These are phyloP conservation scores for Eucalyptus brandiana DNA, from an alignment of 345 rosid species.

Conservation along the genomic window DNA sequence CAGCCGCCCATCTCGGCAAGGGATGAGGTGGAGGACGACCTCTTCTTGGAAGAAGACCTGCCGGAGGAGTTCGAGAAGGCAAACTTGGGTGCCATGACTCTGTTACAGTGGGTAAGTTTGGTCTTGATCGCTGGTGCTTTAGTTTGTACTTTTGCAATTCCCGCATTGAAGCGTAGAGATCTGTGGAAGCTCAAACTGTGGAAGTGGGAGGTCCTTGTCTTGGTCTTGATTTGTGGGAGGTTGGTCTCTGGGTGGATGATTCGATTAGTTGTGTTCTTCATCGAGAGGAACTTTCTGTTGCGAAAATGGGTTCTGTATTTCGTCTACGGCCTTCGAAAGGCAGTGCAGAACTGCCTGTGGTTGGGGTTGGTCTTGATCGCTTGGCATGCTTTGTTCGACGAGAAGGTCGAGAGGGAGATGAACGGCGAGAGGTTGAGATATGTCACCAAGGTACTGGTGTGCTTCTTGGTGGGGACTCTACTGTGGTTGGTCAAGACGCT, in stretches of 20 bases:
- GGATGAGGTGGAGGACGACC: slow-evolving; percentile 74
- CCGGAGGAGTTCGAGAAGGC: slow-evolving; percentile 51
- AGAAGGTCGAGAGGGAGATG: slow-evolving; percentile 37
- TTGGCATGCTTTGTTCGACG: slow-evolving; percentile 70
- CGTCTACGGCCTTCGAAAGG: slow-evolving; percentile 59
- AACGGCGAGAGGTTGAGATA: slow-evolving; percentile 5
- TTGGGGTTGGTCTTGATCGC: slow-evolving; percentile 37
- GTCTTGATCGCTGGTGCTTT: slow-evolving; percentile 39
- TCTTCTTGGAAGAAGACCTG: slow-evolving; percentile 59
- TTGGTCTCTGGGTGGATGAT: slow-evolving; percentile 54
- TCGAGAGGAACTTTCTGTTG: slow-evolving; percentile 69
- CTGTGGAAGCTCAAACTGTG: slow-evolving; percentile 47
- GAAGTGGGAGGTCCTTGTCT: slow-evolving; percentile 79
- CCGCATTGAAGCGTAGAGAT: slow-evolving; percentile 10
- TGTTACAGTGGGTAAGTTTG: slow-evolving; percentile 63
- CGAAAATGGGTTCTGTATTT: slow-evolving; percentile 72
- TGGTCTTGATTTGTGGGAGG: slow-evolving; percentile 71
- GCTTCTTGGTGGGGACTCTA: slow-evolving; percentile 50
- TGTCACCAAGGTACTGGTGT: slow-evolving; percentile 52
- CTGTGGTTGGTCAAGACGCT: slow-evolving; percentile 79
- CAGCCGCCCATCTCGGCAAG: neutral
- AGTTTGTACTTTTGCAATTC: slow-evolving; percentile 32
- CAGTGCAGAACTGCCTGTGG: slow-evolving; percentile 37
- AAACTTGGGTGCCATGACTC: slow-evolving; percentile 14
- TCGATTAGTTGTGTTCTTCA: slow-evolving; percentile 16